Conservation (phyloP, 1,284 basidiomycete species). For the Ustilago trichophora region DNA sequence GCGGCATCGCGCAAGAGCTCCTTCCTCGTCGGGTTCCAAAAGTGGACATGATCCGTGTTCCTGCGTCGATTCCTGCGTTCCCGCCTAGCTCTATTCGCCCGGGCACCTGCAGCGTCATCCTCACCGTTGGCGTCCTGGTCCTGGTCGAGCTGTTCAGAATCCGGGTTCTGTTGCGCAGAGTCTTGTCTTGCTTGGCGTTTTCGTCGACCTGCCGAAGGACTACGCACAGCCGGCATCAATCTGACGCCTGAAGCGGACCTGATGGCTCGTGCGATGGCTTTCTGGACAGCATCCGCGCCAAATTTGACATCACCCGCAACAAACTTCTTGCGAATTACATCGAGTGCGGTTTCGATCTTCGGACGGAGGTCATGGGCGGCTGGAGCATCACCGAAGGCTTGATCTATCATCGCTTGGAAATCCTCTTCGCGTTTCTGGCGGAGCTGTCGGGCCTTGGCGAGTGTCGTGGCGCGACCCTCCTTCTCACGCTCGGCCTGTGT, state of each 20-base stretch:
- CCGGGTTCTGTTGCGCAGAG: neutral
- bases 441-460: slow-evolving; percentile 37
- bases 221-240: slow-evolving; percentile 22
- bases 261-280: slow-evolving; percentile 25
- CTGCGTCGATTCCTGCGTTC: slow-evolving; percentile 21
- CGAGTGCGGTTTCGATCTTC: slow-evolving; percentile 34
- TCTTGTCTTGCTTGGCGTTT: neutral
- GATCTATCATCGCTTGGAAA: slow-evolving; percentile 26
- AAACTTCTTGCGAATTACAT: slow-evolving; percentile 25
- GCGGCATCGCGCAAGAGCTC: slow-evolving; percentile 84
- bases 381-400: slow-evolving; percentile 14
- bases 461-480: slow-evolving; percentile 32
- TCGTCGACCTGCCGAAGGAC: slow-evolving; percentile 1
- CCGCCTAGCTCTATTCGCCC: slow-evolving; percentile 4
- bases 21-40: slow-evolving; percentile 83
- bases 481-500: slow-evolving; percentile 19
- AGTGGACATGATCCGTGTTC: slow-evolving; percentile 14
- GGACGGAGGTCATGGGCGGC: slow-evolving; percentile 22
- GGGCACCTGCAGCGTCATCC: too few relatives aligned
- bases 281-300: slow-evolving; percentile 14
- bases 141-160: neutral
- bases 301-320: slow-evolving; percentile 28
- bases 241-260: slow-evolving; percentile 20
- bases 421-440: slow-evolving; percentile 22
- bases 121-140: slow-evolving; percentile 1